Percentiles rank a stretch among this genome's conserved stretches.
These are phyloP conservation scores for Cyphellophora attinorum DNA, from an alignment of 2,329 filamentous ascomycete species.

Conservation along the genomic window DNA sequence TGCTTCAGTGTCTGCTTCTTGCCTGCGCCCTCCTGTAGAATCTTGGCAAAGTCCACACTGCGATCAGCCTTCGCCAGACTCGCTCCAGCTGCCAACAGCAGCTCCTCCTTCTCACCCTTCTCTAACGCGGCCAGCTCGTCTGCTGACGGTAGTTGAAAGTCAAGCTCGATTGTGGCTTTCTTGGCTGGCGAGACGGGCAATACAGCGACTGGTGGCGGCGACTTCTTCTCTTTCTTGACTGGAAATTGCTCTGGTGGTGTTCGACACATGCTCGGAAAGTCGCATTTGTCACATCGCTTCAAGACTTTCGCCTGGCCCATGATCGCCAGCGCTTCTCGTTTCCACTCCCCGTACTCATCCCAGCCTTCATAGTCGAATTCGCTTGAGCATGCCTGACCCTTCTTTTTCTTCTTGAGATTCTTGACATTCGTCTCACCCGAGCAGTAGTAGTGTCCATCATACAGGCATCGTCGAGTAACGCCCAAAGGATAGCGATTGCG, in stretches of 20 bases:
- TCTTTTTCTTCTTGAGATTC: slow-evolving; percentile 21
- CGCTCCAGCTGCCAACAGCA: not conserved
- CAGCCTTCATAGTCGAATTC: slow-evolving; percentile 47
- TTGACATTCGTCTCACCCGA: slow-evolving; percentile 25
- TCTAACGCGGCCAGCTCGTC: not conserved
- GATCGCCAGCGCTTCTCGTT: slow-evolving; percentile 7
- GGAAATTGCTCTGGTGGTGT: slow-evolving; percentile 5
- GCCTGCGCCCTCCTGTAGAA: not conserved
- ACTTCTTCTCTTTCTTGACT: not conserved
- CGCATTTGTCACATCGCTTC: slow-evolving; percentile 15
- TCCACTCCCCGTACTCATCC: slow-evolving; percentile 38
- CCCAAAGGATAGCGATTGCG: slow-evolving; percentile 36
- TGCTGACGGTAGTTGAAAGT: slow-evolving; percentile 1
- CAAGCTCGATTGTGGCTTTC: not conserved
- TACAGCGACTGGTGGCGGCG: not conserved
- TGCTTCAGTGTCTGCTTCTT: not conserved
- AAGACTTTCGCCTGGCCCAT: slow-evolving; percentile 5
- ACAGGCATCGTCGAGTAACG: slow-evolving; percentile 42
- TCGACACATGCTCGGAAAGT: slow-evolving; percentile 18
- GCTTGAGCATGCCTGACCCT: slow-evolving; percentile 34
- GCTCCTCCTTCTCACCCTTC: slow-evolving; percentile 1
- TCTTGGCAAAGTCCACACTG: not conserved
- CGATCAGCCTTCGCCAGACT: not conserved
- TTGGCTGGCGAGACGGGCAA: not conserved
- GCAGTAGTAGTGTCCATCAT: slow-evolving; percentile 47